These are phyloP conservation scores for Eucalyptus curtisii DNA, from an alignment of 345 rosid genomes.

Conservation along the genomic window DNA sequence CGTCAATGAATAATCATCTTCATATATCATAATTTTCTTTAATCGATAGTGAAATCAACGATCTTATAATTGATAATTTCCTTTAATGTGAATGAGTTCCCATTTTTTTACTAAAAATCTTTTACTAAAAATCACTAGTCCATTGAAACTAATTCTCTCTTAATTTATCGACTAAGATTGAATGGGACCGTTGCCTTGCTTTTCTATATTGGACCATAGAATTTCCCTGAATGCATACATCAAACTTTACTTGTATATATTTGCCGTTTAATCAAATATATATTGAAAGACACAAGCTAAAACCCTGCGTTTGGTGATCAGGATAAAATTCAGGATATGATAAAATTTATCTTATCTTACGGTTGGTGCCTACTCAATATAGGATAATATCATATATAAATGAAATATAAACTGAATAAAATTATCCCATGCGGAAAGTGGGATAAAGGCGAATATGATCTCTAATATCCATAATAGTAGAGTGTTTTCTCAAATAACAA, in stretches of 20 bases:
- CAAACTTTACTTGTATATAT: background rate
- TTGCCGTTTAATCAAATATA: background rate
- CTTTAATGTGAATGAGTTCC: background rate
- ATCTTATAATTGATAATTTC: background rate
- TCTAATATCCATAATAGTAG: too few relatives aligned
- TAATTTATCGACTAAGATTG: background rate
- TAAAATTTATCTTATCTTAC: too few relatives aligned
- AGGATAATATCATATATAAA: too few relatives aligned
- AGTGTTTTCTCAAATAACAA: too few relatives aligned
- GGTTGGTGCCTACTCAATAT: accelerated
- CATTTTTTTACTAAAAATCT: too few relatives aligned
- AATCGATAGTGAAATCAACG: background rate
- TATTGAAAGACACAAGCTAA: too few relatives aligned
- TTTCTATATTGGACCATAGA: background rate
- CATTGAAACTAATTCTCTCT: accelerated
- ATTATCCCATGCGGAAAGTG: too few relatives aligned
- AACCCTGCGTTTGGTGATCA: accelerated
- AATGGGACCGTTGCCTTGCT: background rate
- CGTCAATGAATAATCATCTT: background rate
- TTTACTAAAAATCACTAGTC: too few relatives aligned
- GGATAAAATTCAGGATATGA: too few relatives aligned
- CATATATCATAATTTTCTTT: background rate
- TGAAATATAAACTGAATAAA: too few relatives aligned
- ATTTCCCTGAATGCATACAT: background rate
- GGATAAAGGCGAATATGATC: accelerated